Percentiles rank a stretch among this genome's conserved stretches.
phyloP scores from a whole-genome alignment of 306 rosid genomes.

The Ormosia semicastrata region DNA sequence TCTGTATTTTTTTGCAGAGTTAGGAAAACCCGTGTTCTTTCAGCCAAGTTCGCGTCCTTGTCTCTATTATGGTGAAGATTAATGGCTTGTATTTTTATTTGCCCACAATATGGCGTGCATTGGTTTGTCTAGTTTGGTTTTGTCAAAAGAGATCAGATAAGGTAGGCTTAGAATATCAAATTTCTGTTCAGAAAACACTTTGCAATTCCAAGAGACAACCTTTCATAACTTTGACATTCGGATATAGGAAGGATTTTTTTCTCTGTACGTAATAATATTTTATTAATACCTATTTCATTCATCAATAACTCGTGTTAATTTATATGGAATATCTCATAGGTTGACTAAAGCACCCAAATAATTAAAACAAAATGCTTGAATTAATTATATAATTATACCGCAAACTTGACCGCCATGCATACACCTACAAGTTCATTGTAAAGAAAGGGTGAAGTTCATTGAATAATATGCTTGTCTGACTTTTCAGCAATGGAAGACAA shows the following conservation, averaged over 20 bases:
- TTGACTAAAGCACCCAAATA: slow-evolving; percentile 26
- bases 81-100: neutral
- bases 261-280: slow-evolving; percentile 1
- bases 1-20: neutral
- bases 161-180: slow-evolving; percentile 16
- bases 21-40: slow-evolving; percentile 16
- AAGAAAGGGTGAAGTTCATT: slow-evolving; percentile 24
- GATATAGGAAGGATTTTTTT: slow-evolving; percentile 17
- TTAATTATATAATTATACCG: slow-evolving; percentile 12
- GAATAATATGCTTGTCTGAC: slow-evolving; percentile 12
- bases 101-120: slow-evolving; percentile 24
- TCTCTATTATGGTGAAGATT: slow-evolving; percentile 29
- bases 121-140: neutral
- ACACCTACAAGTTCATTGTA: neutral
- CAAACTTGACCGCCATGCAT: neutral
- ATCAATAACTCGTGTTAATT: neutral
- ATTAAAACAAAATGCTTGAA: neutral
- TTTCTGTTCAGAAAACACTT: neutral
- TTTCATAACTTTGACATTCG: neutral
- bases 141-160: slow-evolving; percentile 42
- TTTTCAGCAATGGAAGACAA: slow-evolving; percentile 3
- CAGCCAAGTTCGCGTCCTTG: slow-evolving; percentile 2
- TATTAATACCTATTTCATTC: neutral
- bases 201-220: neutral
- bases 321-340: neutral